A percentile compares a stretch with the other conserved stretches of the same genome.
phyloP scores from a whole-genome alignment of 805 yeast species.

The Wickerhamomyces subpelliculosus region DNA sequence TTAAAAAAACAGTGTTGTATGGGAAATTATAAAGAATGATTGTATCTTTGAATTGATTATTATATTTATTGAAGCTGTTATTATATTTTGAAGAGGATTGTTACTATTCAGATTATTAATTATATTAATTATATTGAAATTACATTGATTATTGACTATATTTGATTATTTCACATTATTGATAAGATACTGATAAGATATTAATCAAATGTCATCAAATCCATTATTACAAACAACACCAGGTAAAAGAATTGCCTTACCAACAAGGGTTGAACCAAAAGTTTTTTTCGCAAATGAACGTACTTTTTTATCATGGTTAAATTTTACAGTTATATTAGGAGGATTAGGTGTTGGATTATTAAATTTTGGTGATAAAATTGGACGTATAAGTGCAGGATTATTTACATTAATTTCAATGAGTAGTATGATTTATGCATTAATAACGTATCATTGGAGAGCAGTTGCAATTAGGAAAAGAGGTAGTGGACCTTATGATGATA shows the following conservation, averaged over 20 bases:
- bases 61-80: too few species aligned
- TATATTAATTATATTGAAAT: too few species aligned
- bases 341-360: constrained; percentile 93
- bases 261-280: constrained; percentile 97
- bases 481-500: constrained; percentile 98
- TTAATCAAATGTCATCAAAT: constrained; percentile 64
- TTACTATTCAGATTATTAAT: too few species aligned
- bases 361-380: constrained; percentile 92
- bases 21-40: too few species aligned
- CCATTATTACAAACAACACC: constrained; percentile 70
- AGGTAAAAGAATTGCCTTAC: constrained; percentile 91
- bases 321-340: constrained; percentile 96
- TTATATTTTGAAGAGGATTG: too few species aligned
- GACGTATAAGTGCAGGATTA: constrained; percentile 86
- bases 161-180: too few species aligned
- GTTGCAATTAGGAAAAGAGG: constrained; percentile 97
- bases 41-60: too few species aligned
- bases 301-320: constrained; percentile 96
- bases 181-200: too few species aligned
- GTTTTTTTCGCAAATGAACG: constrained; percentile 99
- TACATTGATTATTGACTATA: too few species aligned
- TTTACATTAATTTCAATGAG: constrained; percentile 97
- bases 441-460: constrained; percentile 99
- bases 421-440: constrained; percentile 92
- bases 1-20: too few species aligned